Evolutionary conservation across 2,329 filamentous ascomycete species (phyloP), one percentile per base, ranked within the genome.

Genomic region (Colletotrichum cuscutae): DNA sequence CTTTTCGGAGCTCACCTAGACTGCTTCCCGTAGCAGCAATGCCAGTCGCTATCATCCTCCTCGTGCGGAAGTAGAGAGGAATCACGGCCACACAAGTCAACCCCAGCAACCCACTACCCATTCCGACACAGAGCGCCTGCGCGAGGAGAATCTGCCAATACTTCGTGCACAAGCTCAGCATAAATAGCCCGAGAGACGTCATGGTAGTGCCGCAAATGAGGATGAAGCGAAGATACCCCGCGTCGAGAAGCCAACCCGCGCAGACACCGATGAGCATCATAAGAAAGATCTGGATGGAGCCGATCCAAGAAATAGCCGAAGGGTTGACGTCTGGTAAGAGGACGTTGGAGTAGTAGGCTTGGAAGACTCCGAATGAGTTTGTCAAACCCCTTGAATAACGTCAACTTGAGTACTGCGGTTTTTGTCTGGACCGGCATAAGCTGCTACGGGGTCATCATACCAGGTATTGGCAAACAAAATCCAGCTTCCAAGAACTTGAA

Each of bases 341-440:
- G 0, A 82, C 81, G 53, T 78, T 83, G 53, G 76, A 75, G 74
- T 89, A 89, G 79, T 89, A 88, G 5, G 85, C 84, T 73, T 89
- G 87, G 72, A 88, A 90, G 5, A 87, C 84, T 7, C 88, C 88
- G 68, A 88, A 89, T n/a, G 85, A 76, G 71, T 79, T 80, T n/a
- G 79, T 70, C 6, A 81, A 77, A 4, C 81, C 80, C 84, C 87
- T 89, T 54, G 28, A 46, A 5, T 11, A 11, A 4, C 15, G 22
- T 62, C 49, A 68, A 24, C 56, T 32, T 5, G 4, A 46, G 22
- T 24, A 11, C 42, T 49, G 19, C 32, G 32, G 11, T 12, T 35
- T 35, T 35, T 35, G 32, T 12, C 32, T 35, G 32, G 32, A 12
- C 32, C 32, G 8, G 32, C 32, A 12, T 12, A 0, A 35, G 11